These are phyloP conservation scores for Trypanosoma vivax DNA, from an alignment of 208 protist genomes.

Conservation along the genomic window DNA sequence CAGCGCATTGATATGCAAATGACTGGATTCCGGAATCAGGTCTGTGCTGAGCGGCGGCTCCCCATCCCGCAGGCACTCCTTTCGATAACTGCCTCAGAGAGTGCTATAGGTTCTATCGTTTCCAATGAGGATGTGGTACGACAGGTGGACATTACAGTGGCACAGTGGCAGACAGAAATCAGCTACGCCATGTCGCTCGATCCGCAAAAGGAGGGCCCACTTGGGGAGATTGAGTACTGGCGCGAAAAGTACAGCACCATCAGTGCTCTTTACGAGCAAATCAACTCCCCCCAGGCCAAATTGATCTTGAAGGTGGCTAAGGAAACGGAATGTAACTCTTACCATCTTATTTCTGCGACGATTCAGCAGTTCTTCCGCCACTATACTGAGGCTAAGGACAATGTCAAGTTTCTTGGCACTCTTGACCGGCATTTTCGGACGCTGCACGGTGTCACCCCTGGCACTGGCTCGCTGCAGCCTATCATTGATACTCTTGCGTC, in stretches of 20 bases:
- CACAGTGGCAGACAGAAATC: slow-evolving; percentile 89
- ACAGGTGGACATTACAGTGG: slow-evolving; percentile 82
- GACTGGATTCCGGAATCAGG: slow-evolving; percentile 80
- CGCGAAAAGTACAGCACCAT: slow-evolving; percentile 93
- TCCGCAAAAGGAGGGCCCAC: slow-evolving; percentile 88
- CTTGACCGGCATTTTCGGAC: slow-evolving; percentile 98
- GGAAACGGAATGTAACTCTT: slow-evolving; percentile 83
- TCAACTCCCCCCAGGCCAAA: slow-evolving; percentile 92
- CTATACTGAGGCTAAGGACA: slow-evolving; percentile 98
- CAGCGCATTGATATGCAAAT: slow-evolving; percentile 85
- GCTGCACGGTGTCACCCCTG: slow-evolving; percentile 80
- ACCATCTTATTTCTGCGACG: slow-evolving; percentile 85
- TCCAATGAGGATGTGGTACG: slow-evolving; percentile 82
- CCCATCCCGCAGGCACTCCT: slow-evolving; percentile 75
- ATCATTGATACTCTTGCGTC: slow-evolving; percentile 96
- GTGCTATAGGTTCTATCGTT: slow-evolving; percentile 64
- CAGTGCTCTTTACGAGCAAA: slow-evolving; percentile 94
- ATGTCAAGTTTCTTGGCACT: slow-evolving; percentile 98
- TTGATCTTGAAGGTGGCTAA: slow-evolving; percentile 90
- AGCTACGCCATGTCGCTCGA: slow-evolving; percentile 88
- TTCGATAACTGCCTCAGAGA: slow-evolving; percentile 67
- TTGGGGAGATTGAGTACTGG: slow-evolving; percentile 98
- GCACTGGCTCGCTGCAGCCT: slow-evolving; percentile 76
- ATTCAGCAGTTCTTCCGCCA: slow-evolving; percentile 92
- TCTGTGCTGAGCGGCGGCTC: slow-evolving; percentile 84